phyloP scores from a whole-genome alignment of 2,329 filamentous ascomycete species.

The Penicillium palitans region DNA sequence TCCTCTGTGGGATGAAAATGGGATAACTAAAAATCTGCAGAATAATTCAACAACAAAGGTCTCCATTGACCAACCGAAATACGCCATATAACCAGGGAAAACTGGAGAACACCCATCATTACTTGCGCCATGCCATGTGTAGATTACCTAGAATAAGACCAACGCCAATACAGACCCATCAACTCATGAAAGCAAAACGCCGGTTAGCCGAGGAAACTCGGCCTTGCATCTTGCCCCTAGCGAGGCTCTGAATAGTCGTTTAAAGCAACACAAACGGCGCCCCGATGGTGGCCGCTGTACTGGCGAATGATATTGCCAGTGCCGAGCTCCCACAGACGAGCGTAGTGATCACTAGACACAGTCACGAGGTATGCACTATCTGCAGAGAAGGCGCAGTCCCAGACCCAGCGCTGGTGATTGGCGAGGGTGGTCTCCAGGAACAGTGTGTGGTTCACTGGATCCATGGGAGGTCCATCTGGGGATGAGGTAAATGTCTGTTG shows the following conservation, averaged over 20 bases:
- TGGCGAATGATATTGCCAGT: constrained; percentile 89
- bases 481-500: constrained; percentile 37
- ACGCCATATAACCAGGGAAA: neutral
- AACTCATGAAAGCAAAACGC: neutral
- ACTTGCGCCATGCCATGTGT: constrained; percentile 11
- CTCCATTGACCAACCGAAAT: neutral
- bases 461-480: constrained; percentile 43
- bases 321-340: constrained; percentile 82
- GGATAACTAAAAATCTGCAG: neutral
- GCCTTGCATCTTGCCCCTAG: constrained; percentile 17
- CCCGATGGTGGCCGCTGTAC: constrained; percentile 91
- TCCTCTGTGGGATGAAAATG: neutral
- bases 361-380: constrained; percentile 92
- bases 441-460: constrained; percentile 56
- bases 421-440: constrained; percentile 83
- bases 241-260: constrained; percentile 70
- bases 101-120: neutral
- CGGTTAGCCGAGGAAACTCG: neutral
- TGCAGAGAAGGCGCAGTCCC: constrained; percentile 94
- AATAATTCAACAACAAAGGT: neutral
- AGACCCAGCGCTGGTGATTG: constrained; percentile 93
- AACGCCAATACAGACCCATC: constrained; percentile 6
- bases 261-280: constrained; percentile 86
- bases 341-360: constrained; percentile 91
- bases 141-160: constrained; percentile 8